These are phyloP conservation scores for Cutaneotrichosporon cavernicola DNA, from an alignment of 1,284 basidiomycete genomes.

Conservation along the genomic window DNA sequence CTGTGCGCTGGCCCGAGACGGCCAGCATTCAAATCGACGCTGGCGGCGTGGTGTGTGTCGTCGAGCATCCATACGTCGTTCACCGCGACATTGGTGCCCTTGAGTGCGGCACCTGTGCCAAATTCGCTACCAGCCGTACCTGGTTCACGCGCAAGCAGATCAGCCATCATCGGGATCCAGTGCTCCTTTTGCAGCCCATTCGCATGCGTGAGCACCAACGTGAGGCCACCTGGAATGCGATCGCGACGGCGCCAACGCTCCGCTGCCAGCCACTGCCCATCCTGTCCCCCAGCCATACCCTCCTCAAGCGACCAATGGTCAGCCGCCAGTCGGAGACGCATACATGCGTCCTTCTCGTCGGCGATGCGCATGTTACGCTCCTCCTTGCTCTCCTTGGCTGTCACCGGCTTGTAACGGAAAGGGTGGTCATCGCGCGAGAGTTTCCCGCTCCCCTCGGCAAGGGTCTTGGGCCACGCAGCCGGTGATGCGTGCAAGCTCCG, in stretches of 20 bases:
- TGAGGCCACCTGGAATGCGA: constrained; percentile 56
- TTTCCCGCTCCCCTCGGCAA: constrained; percentile 35
- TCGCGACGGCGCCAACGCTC: constrained; percentile 29
- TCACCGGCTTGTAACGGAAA: constrained; percentile 18
- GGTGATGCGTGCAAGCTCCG: constrained; percentile 70
- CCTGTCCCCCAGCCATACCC: constrained; percentile 35
- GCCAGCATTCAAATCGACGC: constrained; percentile 64
- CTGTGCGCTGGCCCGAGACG: constrained; percentile 52
- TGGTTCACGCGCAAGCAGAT: constrained; percentile 46
- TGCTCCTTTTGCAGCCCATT: constrained; percentile 77
- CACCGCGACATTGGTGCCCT: constrained; percentile 44
- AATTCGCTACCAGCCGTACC: not conserved
- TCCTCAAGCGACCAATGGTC: constrained; percentile 18
- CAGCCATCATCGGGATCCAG: constrained; percentile 64
- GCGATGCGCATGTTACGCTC: constrained; percentile 39
- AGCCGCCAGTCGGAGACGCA: constrained; percentile 5
- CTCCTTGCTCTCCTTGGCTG: constrained; percentile 26
- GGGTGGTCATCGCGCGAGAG: constrained; percentile 27
- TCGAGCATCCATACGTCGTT: constrained; percentile 81
- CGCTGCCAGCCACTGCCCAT: constrained; percentile 47
- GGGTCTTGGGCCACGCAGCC: constrained; percentile 63
- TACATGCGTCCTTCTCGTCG: constrained; percentile 17
- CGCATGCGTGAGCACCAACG: constrained; percentile 71
- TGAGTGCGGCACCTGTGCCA: constrained; percentile 9
- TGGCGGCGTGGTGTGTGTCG: constrained; percentile 72